phyloP scores from a whole-genome alignment of 441 rosid genomes.

The California macrophylla region DNA sequence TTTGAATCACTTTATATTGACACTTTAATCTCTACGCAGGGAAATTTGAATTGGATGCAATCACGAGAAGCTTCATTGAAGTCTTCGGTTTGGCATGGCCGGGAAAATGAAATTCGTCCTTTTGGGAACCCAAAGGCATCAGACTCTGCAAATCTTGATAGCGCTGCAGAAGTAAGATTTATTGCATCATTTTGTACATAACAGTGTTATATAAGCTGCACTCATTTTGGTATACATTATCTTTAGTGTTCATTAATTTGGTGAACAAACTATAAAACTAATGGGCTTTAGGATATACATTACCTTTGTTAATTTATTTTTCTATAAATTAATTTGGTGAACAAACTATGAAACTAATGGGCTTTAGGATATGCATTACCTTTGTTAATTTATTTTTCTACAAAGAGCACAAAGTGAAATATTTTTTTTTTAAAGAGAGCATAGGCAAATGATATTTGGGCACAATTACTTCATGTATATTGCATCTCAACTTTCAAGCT shows the following conservation, averaged over 20 bases:
- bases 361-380: not conserved
- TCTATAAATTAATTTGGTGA: not conserved
- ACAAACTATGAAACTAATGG: not conserved
- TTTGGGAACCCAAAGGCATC: conserved; percentile 91
- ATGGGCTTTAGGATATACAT: not conserved
- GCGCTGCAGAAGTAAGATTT: conserved; percentile 85
- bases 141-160: conserved; percentile 94
- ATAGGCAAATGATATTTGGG: not conserved
- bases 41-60: conserved; percentile 99
- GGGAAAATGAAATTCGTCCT: conserved; percentile 94
- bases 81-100: conserved; percentile 91
- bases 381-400: not conserved
- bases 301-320: not conserved
- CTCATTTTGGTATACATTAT: not conserved
- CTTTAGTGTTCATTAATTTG: not conserved
- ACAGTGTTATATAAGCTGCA: not conserved
- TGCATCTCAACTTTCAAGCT: not conserved
- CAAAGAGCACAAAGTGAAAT: not conserved
- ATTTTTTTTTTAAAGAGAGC: not conserved
- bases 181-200: conserved; percentile 9
- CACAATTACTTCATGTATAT: not conserved
- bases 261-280: not conserved
- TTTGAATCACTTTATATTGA: conserved; percentile 18
- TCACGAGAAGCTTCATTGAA: conserved; percentile 88
- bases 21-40: conserved; percentile 38